These are phyloP conservation scores for Lepiota brunneoincarnata DNA, from an alignment of 768 basidiomycete species.

Conservation along the genomic window DNA sequence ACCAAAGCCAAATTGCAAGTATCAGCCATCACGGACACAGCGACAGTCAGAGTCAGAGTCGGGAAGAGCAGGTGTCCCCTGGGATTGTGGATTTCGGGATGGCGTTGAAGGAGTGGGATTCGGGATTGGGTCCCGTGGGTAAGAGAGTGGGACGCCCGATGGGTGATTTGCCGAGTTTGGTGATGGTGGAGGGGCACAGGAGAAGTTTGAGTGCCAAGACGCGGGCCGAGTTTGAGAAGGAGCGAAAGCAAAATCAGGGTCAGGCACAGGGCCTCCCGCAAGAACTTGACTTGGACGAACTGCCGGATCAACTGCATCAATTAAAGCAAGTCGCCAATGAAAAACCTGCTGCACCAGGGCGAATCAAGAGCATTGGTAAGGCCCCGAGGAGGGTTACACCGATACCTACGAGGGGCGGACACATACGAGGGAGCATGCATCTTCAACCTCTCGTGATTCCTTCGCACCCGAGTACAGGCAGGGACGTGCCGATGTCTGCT, in stretches of 20 bases:
- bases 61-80: neutral
- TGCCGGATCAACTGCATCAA: constrained; percentile 1
- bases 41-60: neutral
- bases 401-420: constrained; percentile 22
- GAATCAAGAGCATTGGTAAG: constrained; percentile 40
- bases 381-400: constrained; percentile 35
- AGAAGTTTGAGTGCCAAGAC: constrained; percentile 5
- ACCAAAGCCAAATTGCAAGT: no score
- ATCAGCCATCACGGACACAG: neutral
- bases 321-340: neutral
- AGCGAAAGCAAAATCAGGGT: neutral
- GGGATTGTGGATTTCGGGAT: constrained; percentile 13
- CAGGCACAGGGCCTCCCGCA: neutral
- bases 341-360: constrained; percentile 13
- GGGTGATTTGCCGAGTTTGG: neutral
- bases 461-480: constrained; percentile 3
- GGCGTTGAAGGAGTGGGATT: constrained; percentile 14
- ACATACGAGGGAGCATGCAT: constrained; percentile 29
- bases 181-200: constrained; percentile 1
- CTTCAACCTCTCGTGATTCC: constrained; percentile 32
- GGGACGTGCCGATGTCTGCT: constrained; percentile 7
- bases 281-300: neutral
- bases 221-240: neutral
- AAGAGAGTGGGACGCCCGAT: neutral
- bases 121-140: constrained; percentile 3